Evolutionary conservation across 176 grass and related monocot genomes (phyloP), one percentile per base, ranked within the genome.

Genomic region (Neostapfia colusana): DNA sequence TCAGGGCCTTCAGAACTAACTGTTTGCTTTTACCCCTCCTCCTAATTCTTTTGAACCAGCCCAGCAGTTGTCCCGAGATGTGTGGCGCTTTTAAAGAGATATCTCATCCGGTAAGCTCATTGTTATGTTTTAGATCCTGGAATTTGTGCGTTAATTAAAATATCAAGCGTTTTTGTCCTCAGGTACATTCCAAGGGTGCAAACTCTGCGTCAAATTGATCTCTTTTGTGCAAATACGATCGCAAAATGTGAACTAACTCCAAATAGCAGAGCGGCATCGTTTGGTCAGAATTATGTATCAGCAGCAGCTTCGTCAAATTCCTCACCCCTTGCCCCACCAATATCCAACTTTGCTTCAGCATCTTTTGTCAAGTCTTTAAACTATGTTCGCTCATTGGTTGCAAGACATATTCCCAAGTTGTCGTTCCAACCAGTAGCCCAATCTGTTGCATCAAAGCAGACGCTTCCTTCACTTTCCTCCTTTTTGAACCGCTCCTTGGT

Each of bases 1-100:
- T n/a, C n/a, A n/a, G n/a, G n/a, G n/a, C n/a, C n/a, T n/a, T n/a
- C n/a, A n/a, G n/a, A n/a, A n/a, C 31, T 75, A 9, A 25, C 55
- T 11, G 20, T 80, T 42, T 73, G 12, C 43, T 61, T 80, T 78
- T 20, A 59, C 41, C 59, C 18, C 11, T 75, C 64, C 62, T 70
- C 74, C 79, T 87, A 73, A 89, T 79, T n/a, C 92, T 78, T 84
- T 70, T 45, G 66, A 48, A 88, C 76, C 89, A 98, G 95, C 89
- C 95, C 95, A 74, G 95, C 95, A 73, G 95, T 98, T 67, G 89
- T 98, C 77, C 95, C 91, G 21, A 93, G 85, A 78, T 98, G 95
- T 10, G 89, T 98, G 24, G 77, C 89, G 23, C 83, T 94, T 55
- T 79, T 98, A 84, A 98, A 95, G 83, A 86, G 85, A 67, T 98